Conservation (phyloP, 2,329 filamentous ascomycete genomes). For the Elsinoe perseae region DNA sequence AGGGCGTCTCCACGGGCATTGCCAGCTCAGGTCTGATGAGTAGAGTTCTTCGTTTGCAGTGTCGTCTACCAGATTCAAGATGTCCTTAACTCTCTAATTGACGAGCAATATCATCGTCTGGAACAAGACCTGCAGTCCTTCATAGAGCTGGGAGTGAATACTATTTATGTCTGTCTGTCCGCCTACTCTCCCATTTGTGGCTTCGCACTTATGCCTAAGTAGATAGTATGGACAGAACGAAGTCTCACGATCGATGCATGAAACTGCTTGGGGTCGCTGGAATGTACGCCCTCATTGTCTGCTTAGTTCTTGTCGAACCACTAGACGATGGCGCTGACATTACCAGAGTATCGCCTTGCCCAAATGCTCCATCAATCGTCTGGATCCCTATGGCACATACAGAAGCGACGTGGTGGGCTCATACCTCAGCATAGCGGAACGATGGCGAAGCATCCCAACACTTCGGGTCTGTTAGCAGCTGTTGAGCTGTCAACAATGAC, state of each 20-base stretch:
- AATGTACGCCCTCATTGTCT: constrained; percentile 19
- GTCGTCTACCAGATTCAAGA: constrained; percentile 15
- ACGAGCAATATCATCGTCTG: constrained; percentile 13
- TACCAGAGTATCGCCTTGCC: too few relatives aligned
- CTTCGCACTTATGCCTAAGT: not conserved
- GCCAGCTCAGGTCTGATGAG: not conserved
- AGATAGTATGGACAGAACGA: constrained; percentile 16
- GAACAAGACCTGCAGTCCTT: constrained; percentile 13
- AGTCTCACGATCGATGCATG: constrained; percentile 18
- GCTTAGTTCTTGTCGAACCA: not conserved
- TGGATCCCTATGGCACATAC: constrained; percentile 17
- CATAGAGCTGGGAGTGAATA: constrained; percentile 18
- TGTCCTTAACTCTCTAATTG: constrained; percentile 15
- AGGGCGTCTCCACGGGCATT: not conserved
- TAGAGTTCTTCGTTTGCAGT: constrained; percentile 18
- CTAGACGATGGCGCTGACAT: too few relatives aligned
- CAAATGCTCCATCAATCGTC: constrained; percentile 11
- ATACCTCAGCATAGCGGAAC: not conserved
- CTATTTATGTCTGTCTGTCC: constrained; percentile 17
- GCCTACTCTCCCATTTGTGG: too few relatives aligned
- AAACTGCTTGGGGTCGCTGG: constrained; percentile 19
- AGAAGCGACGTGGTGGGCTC: not conserved
- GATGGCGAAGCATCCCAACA: constrained; percentile 17
- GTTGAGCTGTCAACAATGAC: constrained; percentile 16
- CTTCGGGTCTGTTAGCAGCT: constrained; percentile 16